Conservation (phyloP, 768 basidiomycete species). For the Termitomyces sp. region DNA sequence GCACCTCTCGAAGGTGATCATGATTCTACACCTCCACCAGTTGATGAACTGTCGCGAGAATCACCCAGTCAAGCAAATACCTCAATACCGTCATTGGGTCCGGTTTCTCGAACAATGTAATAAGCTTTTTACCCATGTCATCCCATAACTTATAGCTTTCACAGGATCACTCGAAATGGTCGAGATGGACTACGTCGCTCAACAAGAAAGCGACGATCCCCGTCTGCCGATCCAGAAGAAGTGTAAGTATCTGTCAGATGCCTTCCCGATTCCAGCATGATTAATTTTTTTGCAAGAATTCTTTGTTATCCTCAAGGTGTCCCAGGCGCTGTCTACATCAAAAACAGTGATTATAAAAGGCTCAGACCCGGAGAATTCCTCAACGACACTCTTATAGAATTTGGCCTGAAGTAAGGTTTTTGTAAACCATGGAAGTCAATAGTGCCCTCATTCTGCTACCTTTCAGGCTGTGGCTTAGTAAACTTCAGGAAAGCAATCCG, state of each 20-base stretch:
- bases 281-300: conserved; percentile 42
- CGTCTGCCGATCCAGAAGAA: conserved; percentile 53
- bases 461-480: conserved; percentile 65
- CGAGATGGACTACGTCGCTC: conserved; percentile 9
- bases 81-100: conserved; percentile 3
- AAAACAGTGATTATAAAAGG: conserved; percentile 70
- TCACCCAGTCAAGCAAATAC: background rate
- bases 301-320: conserved; percentile 70
- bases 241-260: conserved; percentile 40
- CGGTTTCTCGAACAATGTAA: conserved; percentile 7
- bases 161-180: conserved; percentile 1
- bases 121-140: background rate
- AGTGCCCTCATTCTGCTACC: conserved; percentile 1
- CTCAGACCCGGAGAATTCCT: conserved; percentile 80
- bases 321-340: conserved; percentile 78
- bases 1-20: conserved; percentile 3
- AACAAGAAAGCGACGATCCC: conserved; percentile 17
- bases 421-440: background rate
- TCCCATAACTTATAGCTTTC: background rate
- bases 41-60: conserved; percentile 1
- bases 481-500: conserved; percentile 51
- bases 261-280: background rate
- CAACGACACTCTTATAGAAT: conserved; percentile 96
- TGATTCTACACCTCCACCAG: conserved; percentile 7
- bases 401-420: conserved; percentile 79